Evolutionary conservation across 106 monocot genomes (phyloP).

Genomic region (Acorus calamus): DNA sequence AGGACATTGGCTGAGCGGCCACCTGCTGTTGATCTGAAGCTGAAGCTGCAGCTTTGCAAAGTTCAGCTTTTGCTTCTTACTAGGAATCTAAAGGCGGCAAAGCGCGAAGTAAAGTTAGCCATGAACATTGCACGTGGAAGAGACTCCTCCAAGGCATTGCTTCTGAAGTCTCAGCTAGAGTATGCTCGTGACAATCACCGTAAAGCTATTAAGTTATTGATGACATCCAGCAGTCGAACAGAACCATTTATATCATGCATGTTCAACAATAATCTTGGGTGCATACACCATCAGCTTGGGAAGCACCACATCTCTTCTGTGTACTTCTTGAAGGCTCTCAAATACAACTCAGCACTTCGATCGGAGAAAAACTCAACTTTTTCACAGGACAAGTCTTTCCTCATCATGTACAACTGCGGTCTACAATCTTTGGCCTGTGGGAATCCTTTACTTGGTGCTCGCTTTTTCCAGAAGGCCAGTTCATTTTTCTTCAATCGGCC

Average conservation of each 20-base stretch:
- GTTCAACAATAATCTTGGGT: slow-evolving; percentile 70
- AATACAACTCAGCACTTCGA: slow-evolving; percentile 18
- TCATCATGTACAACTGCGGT: slow-evolving; percentile 78
- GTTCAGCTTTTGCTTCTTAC: slow-evolving; percentile 57
- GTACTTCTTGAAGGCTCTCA: slow-evolving; percentile 57
- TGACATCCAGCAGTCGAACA: slow-evolving; percentile 37
- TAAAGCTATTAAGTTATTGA: slow-evolving; percentile 70
- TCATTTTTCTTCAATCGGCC: slow-evolving; percentile 36
- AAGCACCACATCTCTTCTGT: slow-evolving; percentile 36
- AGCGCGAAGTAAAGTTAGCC: slow-evolving; percentile 7
- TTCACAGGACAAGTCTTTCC: slow-evolving; percentile 59
- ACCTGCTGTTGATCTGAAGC: slow-evolving; percentile 1
- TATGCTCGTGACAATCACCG: slow-evolving; percentile 71
- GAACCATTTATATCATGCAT: slow-evolving; percentile 39
- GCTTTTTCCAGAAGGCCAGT: slow-evolving; percentile 50
- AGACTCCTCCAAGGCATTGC: slow-evolving; percentile 67
- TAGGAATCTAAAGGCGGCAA: slow-evolving; percentile 21
- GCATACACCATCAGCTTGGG: slow-evolving; percentile 60
- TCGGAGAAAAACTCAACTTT: slow-evolving; percentile 51
- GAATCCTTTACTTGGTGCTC: slow-evolving; percentile 59
- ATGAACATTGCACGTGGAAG: slow-evolving; percentile 68
- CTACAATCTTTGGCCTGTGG: slow-evolving; percentile 51
- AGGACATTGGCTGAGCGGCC: background rate
- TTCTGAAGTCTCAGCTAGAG: slow-evolving; percentile 83
- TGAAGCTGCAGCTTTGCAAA: slow-evolving; percentile 15